Evolutionary conservation across 768 basidiomycete species (phyloP).

Genomic region (Russula sp.): DNA sequence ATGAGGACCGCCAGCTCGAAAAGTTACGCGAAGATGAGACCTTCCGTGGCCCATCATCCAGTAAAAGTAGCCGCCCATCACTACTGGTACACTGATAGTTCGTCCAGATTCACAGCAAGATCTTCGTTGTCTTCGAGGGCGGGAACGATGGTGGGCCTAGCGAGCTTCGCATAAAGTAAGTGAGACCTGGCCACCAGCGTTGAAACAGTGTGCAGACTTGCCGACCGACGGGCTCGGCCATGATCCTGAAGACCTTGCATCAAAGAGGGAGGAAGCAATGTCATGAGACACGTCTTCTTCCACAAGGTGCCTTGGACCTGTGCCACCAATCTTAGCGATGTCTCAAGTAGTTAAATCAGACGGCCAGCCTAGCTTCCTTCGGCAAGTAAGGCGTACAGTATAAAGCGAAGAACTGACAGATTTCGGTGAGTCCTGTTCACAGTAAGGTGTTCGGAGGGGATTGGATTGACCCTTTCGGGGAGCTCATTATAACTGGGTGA

Average conservation of each 20-base stretch:
- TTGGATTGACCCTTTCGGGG: too few relatives aligned
- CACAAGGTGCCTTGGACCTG: not conserved
- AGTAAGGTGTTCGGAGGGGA: not conserved
- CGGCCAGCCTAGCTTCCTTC: not conserved
- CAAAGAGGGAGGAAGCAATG: not conserved
- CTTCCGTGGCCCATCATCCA: not conserved
- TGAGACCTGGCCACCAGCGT: not conserved
- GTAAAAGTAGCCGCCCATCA: not conserved
- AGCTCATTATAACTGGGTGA: not conserved
- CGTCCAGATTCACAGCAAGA: not conserved
- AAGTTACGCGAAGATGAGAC: not conserved
- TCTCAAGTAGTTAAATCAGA: not conserved
- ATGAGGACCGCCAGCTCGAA: not conserved
- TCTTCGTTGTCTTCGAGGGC: not conserved
- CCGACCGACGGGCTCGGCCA: not conserved
- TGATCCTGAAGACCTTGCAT: not conserved
- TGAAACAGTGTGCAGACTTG: not conserved
- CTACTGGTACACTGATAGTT: not conserved
- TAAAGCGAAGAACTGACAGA: not conserved
- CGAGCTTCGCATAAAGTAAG: not conserved
- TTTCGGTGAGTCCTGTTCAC: not conserved
- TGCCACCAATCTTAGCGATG: not conserved
- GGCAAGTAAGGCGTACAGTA: not conserved
- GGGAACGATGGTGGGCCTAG: not conserved
- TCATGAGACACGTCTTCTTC: not conserved